Base-by-base conservation (phyloP, 305 asterid genomes). In the Caryopteris hybrid region DNA sequence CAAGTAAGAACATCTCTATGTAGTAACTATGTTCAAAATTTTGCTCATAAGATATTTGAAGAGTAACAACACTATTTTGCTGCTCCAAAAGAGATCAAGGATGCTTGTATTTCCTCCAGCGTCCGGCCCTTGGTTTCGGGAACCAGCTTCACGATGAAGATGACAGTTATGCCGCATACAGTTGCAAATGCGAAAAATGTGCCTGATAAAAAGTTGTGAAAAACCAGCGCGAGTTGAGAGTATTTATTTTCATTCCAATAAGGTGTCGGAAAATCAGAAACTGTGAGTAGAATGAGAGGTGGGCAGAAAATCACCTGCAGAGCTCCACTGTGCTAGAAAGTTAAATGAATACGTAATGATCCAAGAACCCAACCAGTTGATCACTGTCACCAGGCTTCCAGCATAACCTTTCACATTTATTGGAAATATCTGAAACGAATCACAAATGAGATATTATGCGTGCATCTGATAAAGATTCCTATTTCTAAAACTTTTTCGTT, bases 341-440 rank as follows among this genome's bases (percentile, higher is more conserved):
- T 86, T 90, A 56, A 90, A 90, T 0, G 95, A 86, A 70, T 80
- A 88, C 34, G 96, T 88, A 66, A 92, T 66, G 36, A 92, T 76
- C 98, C 97, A 92, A 27, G 90, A 78, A 63, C 97, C 90, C 42
- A 88, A 50, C 96, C 96, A 92, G 82, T 83, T 90, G 39, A 88
- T 76, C 72, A 90, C 92, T 45, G 95, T 87, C 80, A 90, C 98
- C 45, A 90, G 67, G 77, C 96, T 92, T 59, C 96, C 96, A 23
- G 96, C 97, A 46, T 73, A 48, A 33, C 97, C 95, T 82, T 92
- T 90, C 61, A 92, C 89, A 64, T 92, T 92, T 62, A 92, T 84
- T 1, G 97, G 97, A 57, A 92, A 92, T 39, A 92, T 85, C 96
- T 90, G 88, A 50, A 81, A 72, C 21, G 51, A 58, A 8, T 7